Base-by-base conservation (phyloP, 2,329 filamentous ascomycete genomes). In the Pseudogymnoascus sp. region DNA sequence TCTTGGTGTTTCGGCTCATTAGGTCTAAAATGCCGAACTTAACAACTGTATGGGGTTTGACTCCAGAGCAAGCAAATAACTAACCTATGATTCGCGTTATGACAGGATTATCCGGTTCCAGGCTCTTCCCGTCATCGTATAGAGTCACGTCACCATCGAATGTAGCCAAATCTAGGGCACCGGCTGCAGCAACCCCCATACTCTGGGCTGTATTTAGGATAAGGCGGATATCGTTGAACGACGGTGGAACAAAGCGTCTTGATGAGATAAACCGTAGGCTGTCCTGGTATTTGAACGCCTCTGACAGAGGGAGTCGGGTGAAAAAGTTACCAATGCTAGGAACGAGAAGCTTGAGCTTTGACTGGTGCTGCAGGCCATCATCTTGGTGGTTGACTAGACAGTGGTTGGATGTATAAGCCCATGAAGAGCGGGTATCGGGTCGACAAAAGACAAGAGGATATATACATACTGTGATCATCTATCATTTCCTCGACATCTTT, bases 121-220 rank as follows among this genome's bases (percentile, higher is more conserved):
- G 81, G 67, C 86, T 90, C 70, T 91, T 83, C 11, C 95, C 95
- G 72, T 99, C 90, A 63, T 92, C 89, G 74, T 99, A 99, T 22
- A 99, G 82, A 1, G 95, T 99, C 60, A 99, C 92, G 76, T 99
- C 95, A 76, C 95, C 95, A 75, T 99, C 95, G 73, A 99, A 99
- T 0, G 95, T 99, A 62, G 96, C 88, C 3, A 99, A 83, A 69
- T 95, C 87, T 7, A 97, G 82, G 4, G 85, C 83, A 22, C 89
- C 88, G 50, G 81, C 79, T 24, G 85, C 85, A 14, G 91, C 89
- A n/a, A 98, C 84, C 40, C 91, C 91, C 87, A 97, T 92, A 65
- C 93, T 82, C 76, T 99, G 95, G 16, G 95, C 93, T 40, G 95
- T 95, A 77, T 99, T 99, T 69, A 99, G 84, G 61, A 96, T 89